Conservation (phyloP, 1,284 basidiomycete genomes). For the Cystobasidium sp. region DNA sequence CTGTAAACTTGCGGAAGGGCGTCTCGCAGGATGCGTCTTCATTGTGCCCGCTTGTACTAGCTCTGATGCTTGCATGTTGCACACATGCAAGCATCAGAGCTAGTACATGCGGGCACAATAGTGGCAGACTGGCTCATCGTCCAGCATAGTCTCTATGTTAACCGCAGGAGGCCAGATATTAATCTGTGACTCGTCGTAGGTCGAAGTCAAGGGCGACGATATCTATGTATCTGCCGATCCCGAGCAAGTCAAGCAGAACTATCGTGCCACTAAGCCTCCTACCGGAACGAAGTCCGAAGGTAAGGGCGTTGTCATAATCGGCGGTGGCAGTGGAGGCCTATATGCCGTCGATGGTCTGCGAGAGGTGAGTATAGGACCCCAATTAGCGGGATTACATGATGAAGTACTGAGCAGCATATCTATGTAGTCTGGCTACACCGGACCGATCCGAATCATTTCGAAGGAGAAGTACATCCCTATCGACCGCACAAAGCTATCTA, state of each 20-base stretch:
- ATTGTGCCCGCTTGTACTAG: too few relatives aligned
- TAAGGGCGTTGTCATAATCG: constrained; percentile 79
- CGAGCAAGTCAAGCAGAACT: constrained; percentile 37
- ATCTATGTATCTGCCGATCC: constrained; percentile 69
- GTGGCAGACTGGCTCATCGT: too few relatives aligned
- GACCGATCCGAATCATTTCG: constrained; percentile 76
- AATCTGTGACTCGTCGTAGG: constrained; percentile 22
- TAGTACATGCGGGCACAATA: too few relatives aligned
- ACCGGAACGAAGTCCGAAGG: constrained; percentile 5
- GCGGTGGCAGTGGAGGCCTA: constrained; percentile 79
- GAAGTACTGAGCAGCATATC: constrained; percentile 1
- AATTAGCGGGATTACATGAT: background rate
- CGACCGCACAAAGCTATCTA: constrained; percentile 89
- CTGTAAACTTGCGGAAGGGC: background rate
- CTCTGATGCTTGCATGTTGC: too few relatives aligned
- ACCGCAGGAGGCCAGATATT: background rate
- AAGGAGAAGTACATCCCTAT: constrained; percentile 82
- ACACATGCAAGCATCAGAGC: too few relatives aligned
- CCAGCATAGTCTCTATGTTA: too few relatives aligned
- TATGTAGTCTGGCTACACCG: constrained; percentile 72
- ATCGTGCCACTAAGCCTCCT: constrained; percentile 30
- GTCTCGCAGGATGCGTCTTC: too few relatives aligned
- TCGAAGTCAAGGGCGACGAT: constrained; percentile 68
- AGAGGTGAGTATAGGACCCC: constrained; percentile 63
- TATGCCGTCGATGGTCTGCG: constrained; percentile 81